phyloP scores from a whole-genome alignment of 2,329 filamentous ascomycete species.

The Xylariaceae sp. region DNA sequence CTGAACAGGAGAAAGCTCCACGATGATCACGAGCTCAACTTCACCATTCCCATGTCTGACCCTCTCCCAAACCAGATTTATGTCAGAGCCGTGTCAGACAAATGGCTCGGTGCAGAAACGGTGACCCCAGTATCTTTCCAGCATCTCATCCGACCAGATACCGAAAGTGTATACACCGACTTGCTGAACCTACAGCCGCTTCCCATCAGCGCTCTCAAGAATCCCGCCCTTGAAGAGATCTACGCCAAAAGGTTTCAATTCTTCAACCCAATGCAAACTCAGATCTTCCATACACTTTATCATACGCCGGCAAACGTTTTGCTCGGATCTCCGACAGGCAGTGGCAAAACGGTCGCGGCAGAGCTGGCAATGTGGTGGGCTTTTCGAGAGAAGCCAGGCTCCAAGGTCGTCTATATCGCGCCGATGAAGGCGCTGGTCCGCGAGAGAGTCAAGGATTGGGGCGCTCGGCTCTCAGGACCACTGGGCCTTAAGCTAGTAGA shows the following conservation, averaged over 20 bases:
- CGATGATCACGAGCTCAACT: conserved; percentile 96
- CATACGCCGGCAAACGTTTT: conserved; percentile 89
- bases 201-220: conserved; percentile 80
- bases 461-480: conserved; percentile 69
- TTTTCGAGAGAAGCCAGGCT: conserved; percentile 87
- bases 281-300: conserved; percentile 95
- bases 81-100: conserved; percentile 85
- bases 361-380: conserved; percentile 99
- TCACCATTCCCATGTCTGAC: conserved; percentile 91
- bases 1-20: conserved; percentile 82
- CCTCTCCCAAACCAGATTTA: conserved; percentile 95
- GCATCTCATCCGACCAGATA: conserved; percentile 93
- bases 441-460: conserved; percentile 95
- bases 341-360: conserved; percentile 93
- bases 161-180: conserved; percentile 95
- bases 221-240: conserved; percentile 78
- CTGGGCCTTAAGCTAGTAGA: conserved; percentile 90
- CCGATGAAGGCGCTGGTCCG: conserved; percentile 98
- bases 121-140: conserved; percentile 95
- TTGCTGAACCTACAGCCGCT: conserved; percentile 86
- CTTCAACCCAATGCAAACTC: conserved; percentile 99
- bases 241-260: conserved; percentile 87
- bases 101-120: conserved; percentile 95
- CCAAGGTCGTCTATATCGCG: conserved; percentile 97
- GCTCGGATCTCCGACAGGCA: conserved; percentile 90